Conservation (phyloP, 2,329 filamentous ascomycete species). For the Venturia nashicola region DNA sequence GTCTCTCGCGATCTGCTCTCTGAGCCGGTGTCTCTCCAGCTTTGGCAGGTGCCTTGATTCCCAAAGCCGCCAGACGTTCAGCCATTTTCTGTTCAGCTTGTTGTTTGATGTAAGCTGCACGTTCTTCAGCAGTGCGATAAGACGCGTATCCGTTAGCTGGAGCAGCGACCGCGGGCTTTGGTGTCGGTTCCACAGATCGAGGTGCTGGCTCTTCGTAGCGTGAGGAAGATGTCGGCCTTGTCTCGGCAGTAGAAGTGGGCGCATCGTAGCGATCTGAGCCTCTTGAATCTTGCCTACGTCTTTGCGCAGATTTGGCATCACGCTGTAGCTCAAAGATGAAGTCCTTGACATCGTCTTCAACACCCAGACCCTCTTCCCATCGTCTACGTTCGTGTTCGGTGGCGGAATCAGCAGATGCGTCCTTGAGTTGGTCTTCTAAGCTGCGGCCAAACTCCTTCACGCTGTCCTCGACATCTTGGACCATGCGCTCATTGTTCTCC, state of each 20-base stretch:
- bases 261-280: conserved; percentile 19
- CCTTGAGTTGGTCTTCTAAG: conserved; percentile 78
- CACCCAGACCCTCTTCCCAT: conserved; percentile 92
- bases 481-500: conserved; percentile 93
- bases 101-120: conserved; percentile 91
- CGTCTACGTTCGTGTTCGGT: conserved; percentile 83
- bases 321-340: conserved; percentile 96
- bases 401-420: conserved; percentile 59
- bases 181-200: conserved; percentile 32
- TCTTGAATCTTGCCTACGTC: conserved; percentile 40
- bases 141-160: conserved; percentile 57
- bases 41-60: conserved; percentile 73
- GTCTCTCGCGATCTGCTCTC: conserved; percentile 75
- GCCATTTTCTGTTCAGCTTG: conserved; percentile 96
- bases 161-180: conserved; percentile 39
- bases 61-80: conserved; percentile 83
- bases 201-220: conserved; percentile 39
- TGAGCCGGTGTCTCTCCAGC: conserved; percentile 68
- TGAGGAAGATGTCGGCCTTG: conserved; percentile 12
- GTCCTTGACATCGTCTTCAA: conserved; percentile 92
- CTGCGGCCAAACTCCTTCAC: conserved; percentile 77
- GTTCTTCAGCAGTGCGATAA: conserved; percentile 84
- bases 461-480: conserved; percentile 90
- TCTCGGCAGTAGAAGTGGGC: conserved; percentile 30
- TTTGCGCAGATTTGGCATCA: conserved; percentile 62